Evolutionary conservation across 1,139 yeast species (phyloP), one percentile per base, ranked within the genome.

Genomic region (Saccharomycopsis crataegensis): DNA sequence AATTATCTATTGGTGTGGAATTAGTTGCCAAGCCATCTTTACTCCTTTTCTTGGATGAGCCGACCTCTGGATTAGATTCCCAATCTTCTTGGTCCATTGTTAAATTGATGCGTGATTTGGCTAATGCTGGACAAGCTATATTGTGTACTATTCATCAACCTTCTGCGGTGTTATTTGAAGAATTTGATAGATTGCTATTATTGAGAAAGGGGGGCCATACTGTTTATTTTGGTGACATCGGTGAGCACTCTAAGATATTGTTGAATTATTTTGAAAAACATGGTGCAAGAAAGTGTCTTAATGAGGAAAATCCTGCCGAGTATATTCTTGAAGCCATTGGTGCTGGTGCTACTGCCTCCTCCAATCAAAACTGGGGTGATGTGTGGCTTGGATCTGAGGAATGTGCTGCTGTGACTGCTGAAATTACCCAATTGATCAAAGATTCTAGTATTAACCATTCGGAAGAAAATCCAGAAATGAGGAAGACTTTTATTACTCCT

Each of bases 211-310:
- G 77, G 58, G 83, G 83, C 53, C 68, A 73, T 61, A 78, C 82
- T 8, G 82, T 78, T 48, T 75, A 80, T 62, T 79, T 79, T 64
- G 84, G 84, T 50, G 82, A 80, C 59, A 77, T 80, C 61, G 85
- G 85, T 48, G 61, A 68, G 43, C 71, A 71, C 60, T 78, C 83
- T 54, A 50, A 61, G 14, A 73, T 75, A 0, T 64, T 81, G 59
- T 65, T 76, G 50, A 60, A 70, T 34, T 81, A 81, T 62, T 81
- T 81, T 62, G 83, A 79, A 62, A 67, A 67, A 56, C 66, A 78
- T 48, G 75, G 76, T 38, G 77, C 76, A 11, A 60, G 69, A 56
- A 63, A 67, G 55, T 76, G 78, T 65, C 67, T 66, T 5, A 62
- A 63, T 8, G 58, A 60, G 14, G 83, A 77, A 59, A 80, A 80